Evolutionary conservation across 2,329 filamentous ascomycete genomes (phyloP), one percentile per base, ranked within the genome.

Genomic region (Phaeosphaeria sp.): DNA sequence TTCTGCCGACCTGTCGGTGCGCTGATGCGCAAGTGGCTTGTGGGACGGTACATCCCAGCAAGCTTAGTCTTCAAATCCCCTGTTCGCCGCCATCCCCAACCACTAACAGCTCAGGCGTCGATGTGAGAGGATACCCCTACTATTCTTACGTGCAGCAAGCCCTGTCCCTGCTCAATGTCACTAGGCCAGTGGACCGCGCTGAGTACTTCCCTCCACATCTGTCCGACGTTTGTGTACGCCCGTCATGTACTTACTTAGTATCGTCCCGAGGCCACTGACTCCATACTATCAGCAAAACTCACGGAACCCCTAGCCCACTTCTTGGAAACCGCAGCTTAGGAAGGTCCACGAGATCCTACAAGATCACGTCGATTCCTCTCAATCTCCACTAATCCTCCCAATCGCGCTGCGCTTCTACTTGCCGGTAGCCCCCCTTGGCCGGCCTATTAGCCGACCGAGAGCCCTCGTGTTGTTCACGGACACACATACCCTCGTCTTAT

Each of bases 161-260:
- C 69, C 56, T 65, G 66, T 69, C 72, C 73, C 61, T 72, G 72
- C 57, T 51, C 56, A 33, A 63, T 62, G 64, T 61, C 61, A 66
- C 66, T 68, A 64, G 60, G 60, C 62, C 58, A 63, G 66, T 66
- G 68, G 63, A 63, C 69, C 65, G 66, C 68, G 66, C 66, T 67
- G 69, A 65, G 68, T 72, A 72, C 71, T 69, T 67, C 70, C 67
- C 72, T 74, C 72, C 74, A 76, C 73, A 75, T 68, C 71, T 69
- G 68, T 71, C 64, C 67, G 65, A 66, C 69, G 61, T 58, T 63
- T 61, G 63, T 72, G 64, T 67, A 68, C 62, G 63, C 64, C 56
- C 59, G 64, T 62, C 64, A 61, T 67, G 67, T 64, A 68, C 68
- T 66, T 74, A 72, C 66, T 64, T 66, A 66, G 61, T 62, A 63